These are phyloP conservation scores for Fusarium domesticum DNA, from an alignment of 2,329 filamentous ascomycete species.

Conservation along the genomic window DNA sequence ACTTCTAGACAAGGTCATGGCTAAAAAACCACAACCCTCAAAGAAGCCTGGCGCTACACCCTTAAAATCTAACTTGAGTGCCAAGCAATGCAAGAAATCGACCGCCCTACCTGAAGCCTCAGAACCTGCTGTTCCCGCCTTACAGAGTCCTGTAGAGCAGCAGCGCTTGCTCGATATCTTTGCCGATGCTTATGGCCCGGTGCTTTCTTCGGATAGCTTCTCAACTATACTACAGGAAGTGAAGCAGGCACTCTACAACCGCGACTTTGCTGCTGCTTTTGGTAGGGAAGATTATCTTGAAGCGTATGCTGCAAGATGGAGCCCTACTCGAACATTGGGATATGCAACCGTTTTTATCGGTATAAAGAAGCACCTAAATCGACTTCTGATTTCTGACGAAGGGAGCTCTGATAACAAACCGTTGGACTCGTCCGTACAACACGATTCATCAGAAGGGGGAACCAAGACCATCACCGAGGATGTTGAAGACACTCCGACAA, in stretches of 20 bases:
- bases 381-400: slow-evolving; percentile 17
- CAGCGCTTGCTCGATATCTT: slow-evolving; percentile 74
- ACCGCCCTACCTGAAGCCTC: slow-evolving; percentile 9
- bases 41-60: slow-evolving; percentile 18
- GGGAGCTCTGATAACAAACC: not conserved
- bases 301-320: slow-evolving; percentile 88
- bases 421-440: not conserved
- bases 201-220: slow-evolving; percentile 48
- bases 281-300: slow-evolving; percentile 66
- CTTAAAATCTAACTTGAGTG: slow-evolving; percentile 7
- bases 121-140: slow-evolving; percentile 6
- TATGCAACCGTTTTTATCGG: slow-evolving; percentile 61
- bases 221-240: slow-evolving; percentile 68
- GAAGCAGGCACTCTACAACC: slow-evolving; percentile 79
- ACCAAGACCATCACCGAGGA: not conserved
- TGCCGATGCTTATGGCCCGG: slow-evolving; percentile 56
- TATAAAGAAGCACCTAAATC: slow-evolving; percentile 36
- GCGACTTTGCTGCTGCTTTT: slow-evolving; percentile 83
- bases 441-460: slow-evolving; percentile 1
- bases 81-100: slow-evolving; percentile 21
- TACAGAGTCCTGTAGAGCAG: slow-evolving; percentile 41
- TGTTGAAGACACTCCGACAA: not conserved
- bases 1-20: slow-evolving; percentile 20
- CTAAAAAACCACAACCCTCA: slow-evolving; percentile 22
- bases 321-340: slow-evolving; percentile 77